Percentiles rank a stretch among this genome's conserved stretches.
phyloP scores from a whole-genome alignment of 2,329 filamentous ascomycete species.

The Diaporthe sp. region DNA sequence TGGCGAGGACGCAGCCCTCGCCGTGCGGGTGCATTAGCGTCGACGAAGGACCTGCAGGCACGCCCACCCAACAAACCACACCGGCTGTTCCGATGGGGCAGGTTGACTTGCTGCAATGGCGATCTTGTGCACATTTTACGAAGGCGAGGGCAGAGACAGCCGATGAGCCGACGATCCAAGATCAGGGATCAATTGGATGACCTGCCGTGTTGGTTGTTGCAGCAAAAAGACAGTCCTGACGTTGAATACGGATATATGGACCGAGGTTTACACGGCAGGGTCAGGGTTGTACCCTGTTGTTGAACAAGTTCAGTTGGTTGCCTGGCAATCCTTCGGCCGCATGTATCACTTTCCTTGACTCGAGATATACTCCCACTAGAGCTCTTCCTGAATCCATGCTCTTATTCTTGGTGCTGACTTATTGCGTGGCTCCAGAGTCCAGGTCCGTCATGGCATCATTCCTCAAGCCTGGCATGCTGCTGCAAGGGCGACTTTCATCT shows the following conservation, averaged over 20 bases:
- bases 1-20: slow-evolving; percentile 3
- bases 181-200: too few species aligned
- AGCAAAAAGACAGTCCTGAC: too few species aligned
- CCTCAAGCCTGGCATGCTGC: background rate
- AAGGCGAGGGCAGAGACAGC: background rate
- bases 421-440: background rate
- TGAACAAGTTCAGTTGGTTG: background rate
- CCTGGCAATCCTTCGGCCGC: background rate
- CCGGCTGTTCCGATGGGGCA: slow-evolving; percentile 10
- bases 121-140: slow-evolving; percentile 1
- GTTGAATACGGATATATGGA: background rate
- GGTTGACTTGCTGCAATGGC: slow-evolving; percentile 21
- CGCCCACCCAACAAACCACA: background rate
- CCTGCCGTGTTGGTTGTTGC: background rate
- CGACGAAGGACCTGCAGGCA: slow-evolving; percentile 20
- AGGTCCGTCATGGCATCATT: background rate
- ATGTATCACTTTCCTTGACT: too few species aligned
- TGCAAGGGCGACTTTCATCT: background rate
- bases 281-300: background rate
- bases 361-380: background rate
- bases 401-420: background rate
- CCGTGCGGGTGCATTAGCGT: slow-evolving; percentile 15
- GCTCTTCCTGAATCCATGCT: background rate
- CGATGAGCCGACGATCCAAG: slow-evolving; percentile 5
- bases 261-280: background rate